Conservation (phyloP, 495 filamentous ascomycete genomes). For the Barbatosphaeria neglecta region DNA sequence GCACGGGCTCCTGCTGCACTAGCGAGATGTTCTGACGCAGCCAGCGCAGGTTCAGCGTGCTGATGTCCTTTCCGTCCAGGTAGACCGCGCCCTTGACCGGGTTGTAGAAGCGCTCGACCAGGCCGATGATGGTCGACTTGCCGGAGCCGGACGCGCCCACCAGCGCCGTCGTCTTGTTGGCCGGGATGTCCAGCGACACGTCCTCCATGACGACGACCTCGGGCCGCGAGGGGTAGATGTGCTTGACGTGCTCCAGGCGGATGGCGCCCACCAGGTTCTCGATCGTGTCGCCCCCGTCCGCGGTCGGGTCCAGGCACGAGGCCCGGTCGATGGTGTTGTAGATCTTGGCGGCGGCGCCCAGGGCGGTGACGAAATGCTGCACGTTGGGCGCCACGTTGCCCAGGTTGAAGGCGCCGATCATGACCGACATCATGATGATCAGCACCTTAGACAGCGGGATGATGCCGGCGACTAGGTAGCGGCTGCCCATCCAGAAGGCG, state of each 20-base stretch:
- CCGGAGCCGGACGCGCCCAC: conserved; percentile 81
- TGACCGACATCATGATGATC: conserved; percentile 77
- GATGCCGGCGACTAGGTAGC: conserved; percentile 59
- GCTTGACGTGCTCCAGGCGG: conserved; percentile 73
- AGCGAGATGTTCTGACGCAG: conserved; percentile 82
- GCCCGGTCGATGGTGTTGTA: conserved; percentile 80
- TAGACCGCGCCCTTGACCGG: conserved; percentile 69
- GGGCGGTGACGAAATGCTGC: conserved; percentile 61
- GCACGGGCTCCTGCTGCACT: conserved; percentile 70
- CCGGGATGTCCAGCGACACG: conserved; percentile 65
- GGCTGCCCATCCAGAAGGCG: conserved; percentile 90
- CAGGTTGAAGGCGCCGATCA: conserved; percentile 85
- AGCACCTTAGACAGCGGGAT: conserved; percentile 45
- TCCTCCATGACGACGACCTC: conserved; percentile 80
- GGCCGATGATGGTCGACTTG: conserved; percentile 84
- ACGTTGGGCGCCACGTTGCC: conserved; percentile 80
- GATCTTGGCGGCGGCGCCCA: conserved; percentile 82
- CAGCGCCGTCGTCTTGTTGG: conserved; percentile 78
- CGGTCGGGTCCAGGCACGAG: conserved; percentile 78
- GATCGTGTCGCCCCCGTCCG: conserved; percentile 56
- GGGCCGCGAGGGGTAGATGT: conserved; percentile 86
- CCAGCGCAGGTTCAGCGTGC: conserved; percentile 77
- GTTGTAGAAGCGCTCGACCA: conserved; percentile 89
- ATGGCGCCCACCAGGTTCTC: conserved; percentile 65
- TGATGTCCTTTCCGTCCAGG: conserved; percentile 76